Evolutionary conservation across 2,329 filamentous ascomycete genomes (phyloP).

Genomic region (Neofusicoccum sp.): DNA sequence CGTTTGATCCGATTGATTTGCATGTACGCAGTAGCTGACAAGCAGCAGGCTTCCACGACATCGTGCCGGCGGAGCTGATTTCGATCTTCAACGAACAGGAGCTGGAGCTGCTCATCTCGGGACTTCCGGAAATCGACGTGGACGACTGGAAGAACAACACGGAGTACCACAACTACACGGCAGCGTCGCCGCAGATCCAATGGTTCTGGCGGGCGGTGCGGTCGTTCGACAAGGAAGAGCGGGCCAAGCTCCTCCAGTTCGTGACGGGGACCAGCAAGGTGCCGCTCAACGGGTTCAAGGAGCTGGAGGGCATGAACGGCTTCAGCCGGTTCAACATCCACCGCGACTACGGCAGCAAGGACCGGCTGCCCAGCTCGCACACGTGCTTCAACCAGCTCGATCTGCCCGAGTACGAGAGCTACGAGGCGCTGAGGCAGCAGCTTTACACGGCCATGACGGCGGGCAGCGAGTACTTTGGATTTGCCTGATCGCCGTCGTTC

Average conservation of each 20-base stretch:
- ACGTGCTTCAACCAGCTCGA: constrained; percentile 99
- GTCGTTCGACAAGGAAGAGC: constrained; percentile 98
- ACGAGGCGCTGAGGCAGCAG: constrained; percentile 84
- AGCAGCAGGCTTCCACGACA: constrained; percentile 82
- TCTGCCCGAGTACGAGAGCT: constrained; percentile 96
- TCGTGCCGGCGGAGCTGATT: constrained; percentile 90
- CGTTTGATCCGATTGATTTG: not conserved
- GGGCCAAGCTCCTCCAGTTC: constrained; percentile 94
- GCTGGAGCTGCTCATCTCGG: constrained; percentile 92
- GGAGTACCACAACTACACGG: constrained; percentile 96
- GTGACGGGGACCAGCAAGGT: constrained; percentile 99
- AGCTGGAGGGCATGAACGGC: constrained; percentile 98
- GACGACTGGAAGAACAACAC: constrained; percentile 99
- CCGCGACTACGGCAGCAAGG: constrained; percentile 94
- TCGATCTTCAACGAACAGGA: constrained; percentile 99
- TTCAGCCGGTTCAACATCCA: constrained; percentile 98
- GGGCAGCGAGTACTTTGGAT: constrained; percentile 95
- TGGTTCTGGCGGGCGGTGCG: constrained; percentile 99
- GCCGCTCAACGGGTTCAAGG: constrained; percentile 97
- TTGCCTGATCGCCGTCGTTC: constrained; percentile 64
- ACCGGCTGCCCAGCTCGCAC: constrained; percentile 92
- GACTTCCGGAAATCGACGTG: constrained; percentile 93
- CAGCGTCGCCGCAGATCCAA: constrained; percentile 93
- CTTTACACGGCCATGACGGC: constrained; percentile 96
- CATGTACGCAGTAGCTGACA: constrained; percentile 33